Conservation (phyloP, 371 early-diverging fungal species). For the Mucor plumbeus region DNA sequence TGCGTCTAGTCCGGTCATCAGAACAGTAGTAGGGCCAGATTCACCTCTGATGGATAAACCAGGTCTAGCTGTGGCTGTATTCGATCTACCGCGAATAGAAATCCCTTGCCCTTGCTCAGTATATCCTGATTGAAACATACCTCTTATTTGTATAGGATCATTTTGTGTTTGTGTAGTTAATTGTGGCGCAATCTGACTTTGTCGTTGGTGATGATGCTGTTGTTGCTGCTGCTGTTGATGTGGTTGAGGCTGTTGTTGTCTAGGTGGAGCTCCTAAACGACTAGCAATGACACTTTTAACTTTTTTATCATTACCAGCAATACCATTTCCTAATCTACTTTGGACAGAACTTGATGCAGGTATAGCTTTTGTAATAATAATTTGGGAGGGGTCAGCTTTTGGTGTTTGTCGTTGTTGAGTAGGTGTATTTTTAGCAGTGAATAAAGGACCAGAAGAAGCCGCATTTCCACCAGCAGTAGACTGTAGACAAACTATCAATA, state of each 20-base stretch:
- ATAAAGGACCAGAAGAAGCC: constrained; percentile 13
- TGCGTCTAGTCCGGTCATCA: constrained; percentile 63
- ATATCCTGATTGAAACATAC: neutral
- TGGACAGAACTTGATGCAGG: constrained; percentile 12
- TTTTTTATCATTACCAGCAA: neutral
- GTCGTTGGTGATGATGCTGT: neutral
- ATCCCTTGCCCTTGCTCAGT: constrained; percentile 6
- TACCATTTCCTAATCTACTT: neutral
- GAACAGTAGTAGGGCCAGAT: constrained; percentile 56
- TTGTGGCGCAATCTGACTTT: neutral
- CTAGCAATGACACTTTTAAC: neutral
- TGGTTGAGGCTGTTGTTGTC: neutral
- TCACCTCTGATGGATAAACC: constrained; percentile 55
- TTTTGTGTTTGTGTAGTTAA: neutral
- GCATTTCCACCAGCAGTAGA: constrained; percentile 2
- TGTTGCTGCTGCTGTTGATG: neutral
- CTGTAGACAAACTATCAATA: neutral
- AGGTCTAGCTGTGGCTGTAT: constrained; percentile 6
- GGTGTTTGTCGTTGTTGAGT: neutral
- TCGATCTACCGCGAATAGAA: constrained; percentile 36
- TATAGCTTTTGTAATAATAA: constrained; percentile 42
- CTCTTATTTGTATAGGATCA: constrained; percentile 1
- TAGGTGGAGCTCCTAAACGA: neutral
- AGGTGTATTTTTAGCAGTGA: constrained; percentile 14
- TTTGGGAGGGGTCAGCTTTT: constrained; percentile 39